Base-by-base conservation (phyloP, 768 basidiomycete species). In the Leccinum variicolor region DNA sequence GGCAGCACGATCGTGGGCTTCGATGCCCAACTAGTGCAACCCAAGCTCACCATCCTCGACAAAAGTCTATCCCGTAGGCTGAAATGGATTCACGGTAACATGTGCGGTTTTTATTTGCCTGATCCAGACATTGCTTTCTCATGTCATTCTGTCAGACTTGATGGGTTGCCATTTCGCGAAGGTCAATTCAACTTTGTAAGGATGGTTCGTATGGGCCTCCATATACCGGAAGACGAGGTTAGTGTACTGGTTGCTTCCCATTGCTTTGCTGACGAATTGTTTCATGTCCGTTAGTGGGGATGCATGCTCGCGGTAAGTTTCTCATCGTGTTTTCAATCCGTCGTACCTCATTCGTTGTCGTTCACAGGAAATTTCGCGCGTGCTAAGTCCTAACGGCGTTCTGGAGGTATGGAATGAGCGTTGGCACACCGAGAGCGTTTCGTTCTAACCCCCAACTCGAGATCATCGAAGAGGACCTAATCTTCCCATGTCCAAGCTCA, bases 391-490 rank as follows among this genome's bases (percentile, higher is more conserved):
- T 6, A 79, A 83, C 17, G 88, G 79, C 26, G 71, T 82, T 14
- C 67, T 90, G 13, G 89, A 91, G 82, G 88, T 87, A 58, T 51
- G 73, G 63, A 59, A 52, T 39, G 19, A 56, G 9, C 4, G 4
- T 48, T 45, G 57, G 28, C 53, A 48, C 36, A 36, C 41, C 29
- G 7, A 8, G 11, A 26, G 0, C 15, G 6, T 36, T 50, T 47
- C 52, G 39, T 52, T 62, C 52, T 62, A 28, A 64, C 55, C 53
- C 33, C 8, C 28, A 55, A 15, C 49, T n/a, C 8, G 60, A 90
- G 88, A 75, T 89, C 9, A 80, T 89, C 36, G 89, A 89, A 68
- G 89, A 91, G 57, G 87, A 89, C 65, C 76, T 84, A 7, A 77
- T 89, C 49, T 90, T 90, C 65, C 89, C 89, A 8, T 82, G 77